These are phyloP conservation scores for Aspergillus conjunctus DNA, from an alignment of 495 filamentous ascomycete species.

Conservation along the genomic window DNA sequence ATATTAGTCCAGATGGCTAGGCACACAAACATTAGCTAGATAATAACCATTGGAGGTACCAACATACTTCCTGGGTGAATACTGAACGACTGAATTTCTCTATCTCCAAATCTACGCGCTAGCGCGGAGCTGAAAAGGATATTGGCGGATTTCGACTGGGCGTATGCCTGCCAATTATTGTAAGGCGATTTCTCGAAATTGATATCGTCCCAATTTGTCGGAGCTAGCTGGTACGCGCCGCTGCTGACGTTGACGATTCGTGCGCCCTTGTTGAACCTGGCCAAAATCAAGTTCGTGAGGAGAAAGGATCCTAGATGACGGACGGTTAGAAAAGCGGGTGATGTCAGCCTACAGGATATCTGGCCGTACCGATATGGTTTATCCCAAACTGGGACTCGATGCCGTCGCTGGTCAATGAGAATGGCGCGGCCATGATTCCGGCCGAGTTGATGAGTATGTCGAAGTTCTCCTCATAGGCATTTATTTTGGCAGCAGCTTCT, in stretches of 20 bases:
- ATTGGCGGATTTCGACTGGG: slow-evolving; percentile 7
- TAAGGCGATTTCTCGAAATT: slow-evolving; percentile 6
- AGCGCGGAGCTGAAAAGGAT: slow-evolving; percentile 4
- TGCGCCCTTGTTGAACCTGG: neutral
- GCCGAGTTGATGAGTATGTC: slow-evolving; percentile 6
- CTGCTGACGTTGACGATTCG: slow-evolving; percentile 6
- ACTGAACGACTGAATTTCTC: neutral
- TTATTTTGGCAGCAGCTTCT: neutral
- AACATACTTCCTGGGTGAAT: slow-evolving; percentile 7
- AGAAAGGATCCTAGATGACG: neutral
- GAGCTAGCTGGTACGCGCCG: neutral
- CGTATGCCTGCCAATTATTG: slow-evolving; percentile 9
- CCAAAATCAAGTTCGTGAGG: neutral
- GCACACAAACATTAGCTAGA: neutral
- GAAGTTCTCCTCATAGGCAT: neutral
- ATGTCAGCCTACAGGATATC: neutral
- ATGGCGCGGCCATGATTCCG: neutral
- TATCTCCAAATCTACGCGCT: neutral
- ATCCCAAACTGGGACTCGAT: slow-evolving; percentile 7
- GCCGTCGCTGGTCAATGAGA: neutral
- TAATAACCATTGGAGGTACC: neutral
- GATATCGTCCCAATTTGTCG: slow-evolving; percentile 9
- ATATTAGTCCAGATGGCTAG: slow-evolving; percentile 3
- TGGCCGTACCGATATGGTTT: neutral
- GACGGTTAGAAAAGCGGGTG: neutral